phyloP scores from a whole-genome alignment of 2,329 filamentous ascomycete genomes.

The Aspergillus unguis region DNA sequence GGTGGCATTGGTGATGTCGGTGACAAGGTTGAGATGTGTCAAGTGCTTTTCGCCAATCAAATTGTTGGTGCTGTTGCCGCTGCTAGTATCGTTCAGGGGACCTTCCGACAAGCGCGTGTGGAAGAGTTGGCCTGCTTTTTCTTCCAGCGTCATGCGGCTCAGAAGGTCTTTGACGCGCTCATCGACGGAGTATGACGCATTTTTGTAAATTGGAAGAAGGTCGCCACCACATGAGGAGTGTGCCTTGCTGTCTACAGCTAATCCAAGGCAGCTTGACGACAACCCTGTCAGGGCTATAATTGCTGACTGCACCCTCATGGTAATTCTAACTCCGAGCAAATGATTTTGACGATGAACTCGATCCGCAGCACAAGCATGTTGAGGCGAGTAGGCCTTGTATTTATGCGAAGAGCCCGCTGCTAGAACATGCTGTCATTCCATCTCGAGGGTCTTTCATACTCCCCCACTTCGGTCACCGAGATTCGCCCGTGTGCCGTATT shows the following conservation, averaged over 20 bases:
- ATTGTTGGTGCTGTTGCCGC: background rate
- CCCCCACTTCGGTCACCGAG: too few species aligned
- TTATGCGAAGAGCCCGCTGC: too few species aligned
- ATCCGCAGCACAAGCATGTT: background rate
- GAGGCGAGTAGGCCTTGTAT: background rate
- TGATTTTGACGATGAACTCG: background rate
- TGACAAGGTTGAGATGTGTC: slow-evolving; percentile 3
- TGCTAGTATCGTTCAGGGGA: background rate
- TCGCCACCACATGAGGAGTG: background rate
- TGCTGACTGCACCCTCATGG: background rate
- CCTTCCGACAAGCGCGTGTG: background rate
- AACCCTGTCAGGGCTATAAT: background rate
- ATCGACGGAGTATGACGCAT: background rate
- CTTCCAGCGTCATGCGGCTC: slow-evolving; percentile 2
- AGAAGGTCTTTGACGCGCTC: background rate
- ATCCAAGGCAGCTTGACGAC: background rate
- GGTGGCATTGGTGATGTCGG: background rate
- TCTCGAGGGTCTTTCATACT: too few species aligned
- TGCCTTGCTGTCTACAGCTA: background rate
- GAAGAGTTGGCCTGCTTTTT: slow-evolving; percentile 4
- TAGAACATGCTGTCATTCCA: too few species aligned
- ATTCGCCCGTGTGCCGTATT: too few species aligned
- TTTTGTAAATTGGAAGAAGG: background rate
- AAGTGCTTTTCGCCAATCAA: background rate
- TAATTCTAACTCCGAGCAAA: background rate